Percentiles rank a stretch among this genome's conserved stretches.
phyloP scores from a whole-genome alignment of 2,329 filamentous ascomycete genomes.

The Fusarium sp. region DNA sequence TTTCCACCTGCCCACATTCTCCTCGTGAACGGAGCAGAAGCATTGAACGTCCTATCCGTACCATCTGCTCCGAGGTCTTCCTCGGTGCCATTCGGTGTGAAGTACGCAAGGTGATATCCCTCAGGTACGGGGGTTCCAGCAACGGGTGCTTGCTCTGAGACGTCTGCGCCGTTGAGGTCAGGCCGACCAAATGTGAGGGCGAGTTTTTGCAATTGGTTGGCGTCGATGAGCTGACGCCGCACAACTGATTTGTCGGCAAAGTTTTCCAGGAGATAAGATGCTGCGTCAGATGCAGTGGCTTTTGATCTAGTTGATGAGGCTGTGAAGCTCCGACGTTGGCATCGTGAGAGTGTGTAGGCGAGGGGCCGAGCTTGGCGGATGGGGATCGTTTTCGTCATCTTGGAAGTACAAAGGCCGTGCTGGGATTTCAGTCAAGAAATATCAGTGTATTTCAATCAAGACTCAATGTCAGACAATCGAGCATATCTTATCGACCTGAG shows the following conservation, averaged over 20 bases:
- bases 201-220: constrained; percentile 75
- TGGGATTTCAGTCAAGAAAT: not conserved
- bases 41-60: constrained; percentile 73
- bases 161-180: constrained; percentile 57
- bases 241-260: constrained; percentile 49
- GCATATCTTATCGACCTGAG: not conserved
- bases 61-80: constrained; percentile 71
- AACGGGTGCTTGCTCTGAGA: constrained; percentile 57
- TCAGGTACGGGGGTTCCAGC: constrained; percentile 68
- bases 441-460: not conserved
- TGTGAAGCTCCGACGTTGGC: constrained; percentile 32
- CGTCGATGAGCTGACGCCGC: constrained; percentile 68
- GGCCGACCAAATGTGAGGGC: constrained; percentile 70
- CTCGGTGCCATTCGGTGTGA: constrained; percentile 72
- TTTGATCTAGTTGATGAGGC: constrained; percentile 19
- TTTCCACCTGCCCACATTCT: constrained; percentile 79
- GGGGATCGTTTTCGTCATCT: constrained; percentile 9
- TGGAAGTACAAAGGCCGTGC: not conserved
- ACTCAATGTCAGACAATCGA: not conserved
- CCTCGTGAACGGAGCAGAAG: constrained; percentile 71
- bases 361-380: constrained; percentile 21
- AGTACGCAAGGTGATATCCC: constrained; percentile 76
- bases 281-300: constrained; percentile 50
- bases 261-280: constrained; percentile 51
- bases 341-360: constrained; percentile 18